Percentiles rank a stretch among this genome's conserved stretches.
These are phyloP conservation scores for Trichoderma oligosporum DNA, from an alignment of 2,329 filamentous ascomycete genomes.

Conservation along the genomic window DNA sequence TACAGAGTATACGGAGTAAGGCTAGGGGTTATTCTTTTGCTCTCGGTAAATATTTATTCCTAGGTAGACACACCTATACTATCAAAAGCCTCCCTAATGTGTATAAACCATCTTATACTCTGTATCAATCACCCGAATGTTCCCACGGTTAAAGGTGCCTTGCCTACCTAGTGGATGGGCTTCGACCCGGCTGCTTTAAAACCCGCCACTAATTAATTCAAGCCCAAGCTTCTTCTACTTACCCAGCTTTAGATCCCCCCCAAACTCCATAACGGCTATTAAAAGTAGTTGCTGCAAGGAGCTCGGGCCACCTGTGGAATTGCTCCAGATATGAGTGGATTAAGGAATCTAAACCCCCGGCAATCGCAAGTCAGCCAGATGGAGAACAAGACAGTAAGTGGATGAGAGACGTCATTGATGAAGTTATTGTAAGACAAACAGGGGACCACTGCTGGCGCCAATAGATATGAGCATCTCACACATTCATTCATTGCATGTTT, in stretches of 20 bases:
- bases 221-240: no score
- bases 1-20: no score
- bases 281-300: slow-evolving; percentile 15
- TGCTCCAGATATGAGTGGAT: not conserved
- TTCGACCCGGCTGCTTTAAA: slow-evolving; percentile 1
- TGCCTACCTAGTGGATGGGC: no score
- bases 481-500: not conserved
- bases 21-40: no score
- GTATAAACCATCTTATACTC: no score
- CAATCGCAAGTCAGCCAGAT: no score
- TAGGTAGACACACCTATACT: no score
- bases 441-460: not conserved
- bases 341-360: slow-evolving; percentile 3
- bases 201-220: no score
- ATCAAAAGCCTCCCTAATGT: no score
- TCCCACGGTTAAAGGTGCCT: no score
- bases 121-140: no score
- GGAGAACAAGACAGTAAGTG: not conserved
- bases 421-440: not conserved
- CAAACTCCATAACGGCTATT: slow-evolving; percentile 12
- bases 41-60: no score
- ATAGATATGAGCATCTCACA: not conserved
- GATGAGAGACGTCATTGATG: slow-evolving; percentile 9
- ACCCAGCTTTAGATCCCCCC: not conserved
- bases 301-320: slow-evolving; percentile 14